Percentiles rank a stretch among this genome's conserved stretches.
phyloP scores from a whole-genome alignment of 768 basidiomycete genomes.

The Amanita thiersii region DNA sequence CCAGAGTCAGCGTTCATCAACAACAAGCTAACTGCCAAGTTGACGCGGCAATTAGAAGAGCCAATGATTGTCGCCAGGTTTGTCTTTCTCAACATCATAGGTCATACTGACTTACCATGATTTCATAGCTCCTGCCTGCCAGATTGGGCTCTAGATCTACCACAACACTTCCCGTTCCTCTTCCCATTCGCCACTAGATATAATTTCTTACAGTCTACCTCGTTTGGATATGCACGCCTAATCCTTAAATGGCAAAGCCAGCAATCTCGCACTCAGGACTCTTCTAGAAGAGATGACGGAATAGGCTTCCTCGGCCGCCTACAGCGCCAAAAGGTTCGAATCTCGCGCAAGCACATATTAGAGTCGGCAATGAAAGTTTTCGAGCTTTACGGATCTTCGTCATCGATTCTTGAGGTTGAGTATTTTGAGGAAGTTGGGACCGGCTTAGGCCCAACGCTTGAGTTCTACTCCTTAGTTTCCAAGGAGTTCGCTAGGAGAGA shows the following conservation, averaged over 20 bases:
- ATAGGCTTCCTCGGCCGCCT: conserved; percentile 89
- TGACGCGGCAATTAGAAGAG: conserved; percentile 95
- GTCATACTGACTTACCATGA: conserved; percentile 6
- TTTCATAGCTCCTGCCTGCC: conserved; percentile 79
- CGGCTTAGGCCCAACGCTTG: conserved; percentile 92
- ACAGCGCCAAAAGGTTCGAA: conserved; percentile 93
- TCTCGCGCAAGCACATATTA: conserved; percentile 88
- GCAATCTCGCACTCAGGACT: conserved; percentile 71
- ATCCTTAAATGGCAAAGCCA: conserved; percentile 94
- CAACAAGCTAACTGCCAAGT: conserved; percentile 95
- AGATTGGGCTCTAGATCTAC: conserved; percentile 94
- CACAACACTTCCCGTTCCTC: conserved; percentile 95
- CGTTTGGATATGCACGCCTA: conserved; percentile 93
- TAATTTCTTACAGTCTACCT: conserved; percentile 94
- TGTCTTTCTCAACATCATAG: conserved; percentile 11
- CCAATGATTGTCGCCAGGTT: conserved; percentile 99
- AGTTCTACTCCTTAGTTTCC: conserved; percentile 97
- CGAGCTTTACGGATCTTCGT: conserved; percentile 91
- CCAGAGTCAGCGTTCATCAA: conserved; percentile 88
- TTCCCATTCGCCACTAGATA: conserved; percentile 98
- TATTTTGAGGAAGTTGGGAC: conserved; percentile 99
- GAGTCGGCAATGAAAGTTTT: conserved; percentile 97
- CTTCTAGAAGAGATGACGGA: conserved; percentile 78
- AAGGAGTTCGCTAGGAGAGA: conserved; percentile 89
- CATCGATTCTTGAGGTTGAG: conserved; percentile 92